A percentile compares a stretch with the other conserved stretches of the same genome.
Conservation (phyloP, 495 filamentous ascomycete species). For the Hypoxylon lienhwacheense region DNA sequence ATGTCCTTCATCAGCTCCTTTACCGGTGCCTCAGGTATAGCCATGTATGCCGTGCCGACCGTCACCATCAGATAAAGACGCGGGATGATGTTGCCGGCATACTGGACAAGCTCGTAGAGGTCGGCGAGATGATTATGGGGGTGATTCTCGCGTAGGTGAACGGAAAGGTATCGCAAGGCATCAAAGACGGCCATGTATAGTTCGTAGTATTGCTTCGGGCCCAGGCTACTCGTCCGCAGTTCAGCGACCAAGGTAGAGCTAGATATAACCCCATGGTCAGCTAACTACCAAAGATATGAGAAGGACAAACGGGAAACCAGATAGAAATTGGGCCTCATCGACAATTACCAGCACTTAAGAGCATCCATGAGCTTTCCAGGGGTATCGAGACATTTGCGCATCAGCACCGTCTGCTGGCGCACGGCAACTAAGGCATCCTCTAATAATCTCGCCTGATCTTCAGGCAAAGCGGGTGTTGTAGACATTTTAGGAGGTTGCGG, state of each 20-base stretch:
- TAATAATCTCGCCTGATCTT: slow-evolving; percentile 91
- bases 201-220: slow-evolving; percentile 99
- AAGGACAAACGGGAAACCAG: not conserved
- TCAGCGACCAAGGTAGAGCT: slow-evolving; percentile 98
- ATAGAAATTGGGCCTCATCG: not conserved
- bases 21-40: slow-evolving; percentile 94
- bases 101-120: slow-evolving; percentile 97
- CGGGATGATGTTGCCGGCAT: slow-evolving; percentile 97
- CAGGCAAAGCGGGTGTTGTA: slow-evolving; percentile 67
- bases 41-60: slow-evolving; percentile 98
- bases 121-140: slow-evolving; percentile 97
- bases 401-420: slow-evolving; percentile 90
- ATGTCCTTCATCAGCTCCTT: slow-evolving; percentile 99
- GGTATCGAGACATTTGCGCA: slow-evolving; percentile 96
- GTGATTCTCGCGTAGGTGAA: slow-evolving; percentile 95
- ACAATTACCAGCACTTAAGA: slow-evolving; percentile 91
- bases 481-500: slow-evolving; percentile 45
- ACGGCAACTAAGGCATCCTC: slow-evolving; percentile 96
- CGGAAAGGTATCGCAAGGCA: slow-evolving; percentile 91
- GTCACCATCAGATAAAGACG: slow-evolving; percentile 98
- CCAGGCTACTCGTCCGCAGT: slow-evolving; percentile 89
- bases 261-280: slow-evolving; percentile 29
- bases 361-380: slow-evolving; percentile 99
- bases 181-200: slow-evolving; percentile 99
- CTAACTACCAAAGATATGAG: not conserved